Percentiles rank a stretch among this genome's conserved stretches.
phyloP scores from a whole-genome alignment of 805 yeast species.

The Clavispora santaluciae region DNA sequence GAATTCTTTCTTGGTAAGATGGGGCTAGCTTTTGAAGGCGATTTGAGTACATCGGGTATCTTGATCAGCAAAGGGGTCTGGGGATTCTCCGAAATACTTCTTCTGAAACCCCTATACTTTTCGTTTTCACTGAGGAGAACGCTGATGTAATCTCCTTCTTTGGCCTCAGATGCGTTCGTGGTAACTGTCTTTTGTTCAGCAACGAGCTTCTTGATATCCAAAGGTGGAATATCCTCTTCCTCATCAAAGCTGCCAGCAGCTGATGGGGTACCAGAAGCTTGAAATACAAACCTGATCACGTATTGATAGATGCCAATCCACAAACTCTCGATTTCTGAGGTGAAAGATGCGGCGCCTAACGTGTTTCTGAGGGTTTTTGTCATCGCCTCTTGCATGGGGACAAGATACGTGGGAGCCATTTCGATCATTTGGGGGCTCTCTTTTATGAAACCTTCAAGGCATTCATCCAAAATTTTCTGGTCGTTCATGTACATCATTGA shows the following conservation, averaged over 20 bases:
- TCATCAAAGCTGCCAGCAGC: slow-evolving; percentile 3
- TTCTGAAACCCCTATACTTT: slow-evolving; percentile 40
- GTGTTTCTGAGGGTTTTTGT: slow-evolving; percentile 34
- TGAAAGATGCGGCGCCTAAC: slow-evolving; percentile 28
- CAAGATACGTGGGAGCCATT: slow-evolving; percentile 28
- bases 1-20: background rate
- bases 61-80: slow-evolving; percentile 2
- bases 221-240: slow-evolving; percentile 21
- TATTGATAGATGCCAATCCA: slow-evolving; percentile 39
- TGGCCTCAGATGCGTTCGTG: background rate
- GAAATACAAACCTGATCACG: slow-evolving; percentile 35
- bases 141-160: slow-evolving; percentile 14
- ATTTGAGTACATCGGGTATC: slow-evolving; percentile 3
- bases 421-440: slow-evolving; percentile 26
- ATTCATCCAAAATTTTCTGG: slow-evolving; percentile 24
- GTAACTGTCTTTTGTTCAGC: background rate
- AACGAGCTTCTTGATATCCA: slow-evolving; percentile 15
- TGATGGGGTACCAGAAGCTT: slow-evolving; percentile 8
- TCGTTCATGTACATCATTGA: slow-evolving; percentile 29
- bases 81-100: slow-evolving; percentile 21
- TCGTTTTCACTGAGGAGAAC: slow-evolving; percentile 27
- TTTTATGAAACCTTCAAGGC: slow-evolving; percentile 27
- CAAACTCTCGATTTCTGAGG: slow-evolving; percentile 28
- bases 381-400: slow-evolving; percentile 38
- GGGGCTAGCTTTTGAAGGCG: background rate